Conservation (phyloP, 1,284 basidiomycete species). For the Megacollybia platyphylla region DNA sequence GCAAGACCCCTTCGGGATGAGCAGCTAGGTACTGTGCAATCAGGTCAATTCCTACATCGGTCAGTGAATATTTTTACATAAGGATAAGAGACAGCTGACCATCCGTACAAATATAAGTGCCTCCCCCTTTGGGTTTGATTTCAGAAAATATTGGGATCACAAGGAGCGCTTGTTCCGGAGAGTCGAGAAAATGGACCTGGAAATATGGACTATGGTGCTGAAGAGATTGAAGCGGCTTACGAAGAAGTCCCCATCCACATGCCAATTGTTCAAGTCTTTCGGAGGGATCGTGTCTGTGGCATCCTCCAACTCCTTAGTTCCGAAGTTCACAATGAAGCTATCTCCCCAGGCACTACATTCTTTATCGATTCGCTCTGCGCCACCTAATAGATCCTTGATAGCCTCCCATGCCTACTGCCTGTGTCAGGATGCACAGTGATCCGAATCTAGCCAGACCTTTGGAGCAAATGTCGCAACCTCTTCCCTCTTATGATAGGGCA, state of each 20-base stretch:
- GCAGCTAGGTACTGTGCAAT: conserved; percentile 40
- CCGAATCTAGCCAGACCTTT: conserved; percentile 20
- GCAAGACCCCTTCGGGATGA: conserved; percentile 43
- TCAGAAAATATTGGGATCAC: conserved; percentile 47
- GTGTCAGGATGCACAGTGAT: too few relatives aligned
- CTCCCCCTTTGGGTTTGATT: conserved; percentile 38
- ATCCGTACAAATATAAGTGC: conserved; percentile 43
- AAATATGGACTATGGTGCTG: background rate
- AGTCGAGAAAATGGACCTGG: conserved; percentile 47
- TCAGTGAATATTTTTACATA: too few relatives aligned
- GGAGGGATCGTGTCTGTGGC: conserved; percentile 19
- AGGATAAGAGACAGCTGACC: conserved; percentile 12
- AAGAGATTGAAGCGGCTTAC: conserved; percentile 14
- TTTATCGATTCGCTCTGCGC: conserved; percentile 42
- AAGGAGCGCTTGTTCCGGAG: conserved; percentile 46
- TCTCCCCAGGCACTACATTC: conserved; percentile 37
- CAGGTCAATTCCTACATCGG: conserved; percentile 16
- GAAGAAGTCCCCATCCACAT: conserved; percentile 56
- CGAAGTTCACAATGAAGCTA: conserved; percentile 49
- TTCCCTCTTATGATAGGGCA: conserved; percentile 37
- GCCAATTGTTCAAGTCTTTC: conserved; percentile 42
- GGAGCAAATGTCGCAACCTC: conserved; percentile 37
- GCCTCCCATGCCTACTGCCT: conserved; percentile 36
- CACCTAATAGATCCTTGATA: conserved; percentile 44
- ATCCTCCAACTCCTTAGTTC: conserved; percentile 27